Conservation (phyloP, 768 basidiomycete genomes). For the Crepidotus variabilis region DNA sequence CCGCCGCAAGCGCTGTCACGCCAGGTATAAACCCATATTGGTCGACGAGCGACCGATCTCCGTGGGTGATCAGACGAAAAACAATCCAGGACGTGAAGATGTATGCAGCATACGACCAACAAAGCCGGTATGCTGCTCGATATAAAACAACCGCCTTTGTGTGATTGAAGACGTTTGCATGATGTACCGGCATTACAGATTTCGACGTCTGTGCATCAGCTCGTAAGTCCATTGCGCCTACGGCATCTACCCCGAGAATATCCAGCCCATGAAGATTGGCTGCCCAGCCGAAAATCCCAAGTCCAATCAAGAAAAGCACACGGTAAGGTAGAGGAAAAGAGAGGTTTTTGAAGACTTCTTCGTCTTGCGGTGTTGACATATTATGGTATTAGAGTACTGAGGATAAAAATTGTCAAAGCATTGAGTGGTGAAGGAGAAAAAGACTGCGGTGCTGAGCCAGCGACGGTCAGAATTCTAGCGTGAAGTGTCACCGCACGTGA, state of each 20-base stretch:
- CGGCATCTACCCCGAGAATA: conserved; percentile 68
- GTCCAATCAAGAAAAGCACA: conserved; percentile 71
- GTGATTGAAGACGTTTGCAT: conserved; percentile 26
- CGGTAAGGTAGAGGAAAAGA: conserved; percentile 90
- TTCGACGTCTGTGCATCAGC: conserved; percentile 27
- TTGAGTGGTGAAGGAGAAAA: conserved; percentile 5
- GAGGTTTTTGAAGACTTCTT: conserved; percentile 47
- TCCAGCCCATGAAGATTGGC: conserved; percentile 87
- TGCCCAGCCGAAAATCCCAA: conserved; percentile 89
- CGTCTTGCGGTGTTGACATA: conserved; percentile 15
- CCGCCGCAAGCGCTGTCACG: conserved; percentile 54
- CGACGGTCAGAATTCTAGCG: neutral
- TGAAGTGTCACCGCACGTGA: conserved; percentile 1
- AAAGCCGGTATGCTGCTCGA: conserved; percentile 63
- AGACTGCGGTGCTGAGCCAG: neutral
- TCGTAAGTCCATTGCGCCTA: conserved; percentile 65
- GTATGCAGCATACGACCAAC: conserved; percentile 56
- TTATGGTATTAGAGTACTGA: conserved; percentile 2
- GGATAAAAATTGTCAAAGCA: conserved; percentile 12
- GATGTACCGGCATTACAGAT: conserved; percentile 23
- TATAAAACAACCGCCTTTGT: conserved; percentile 46
- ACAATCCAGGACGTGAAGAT: conserved; percentile 64
- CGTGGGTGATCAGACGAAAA: conserved; percentile 59
- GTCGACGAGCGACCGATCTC: conserved; percentile 61
- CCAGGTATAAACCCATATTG: conserved; percentile 73